Base-by-base conservation (phyloP, 495 filamentous ascomycete species). In the Aspergillus heteromorphus region DNA sequence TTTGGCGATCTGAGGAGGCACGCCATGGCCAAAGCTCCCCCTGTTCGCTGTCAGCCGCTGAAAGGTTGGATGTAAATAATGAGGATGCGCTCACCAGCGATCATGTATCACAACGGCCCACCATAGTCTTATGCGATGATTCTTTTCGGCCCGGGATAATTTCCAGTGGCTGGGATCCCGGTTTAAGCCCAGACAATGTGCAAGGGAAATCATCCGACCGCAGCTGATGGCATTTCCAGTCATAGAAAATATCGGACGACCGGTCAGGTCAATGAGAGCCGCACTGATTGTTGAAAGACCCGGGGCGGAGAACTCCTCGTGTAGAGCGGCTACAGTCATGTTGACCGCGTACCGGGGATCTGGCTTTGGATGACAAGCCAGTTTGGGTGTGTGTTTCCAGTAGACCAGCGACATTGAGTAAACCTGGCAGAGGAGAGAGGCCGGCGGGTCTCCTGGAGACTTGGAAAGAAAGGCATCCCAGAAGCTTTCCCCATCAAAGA, bases 61-160 rank as follows among this genome's bases (percentile, higher is more conserved):
- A 53, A 17, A 45, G 19, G 14, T n/a, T 4, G 11, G 9, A 29
- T 4, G 1, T 16, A 20, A 27, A 20, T 45, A 19, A 5, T 11
- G 27, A 11, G 5, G 23, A 38, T 14, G 25, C 38, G 30, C 65
- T 62, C 63, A 76, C 74, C 78, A 81, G 31, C 74, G 72, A 66
- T 81, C 78, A 54, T 81, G 76, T 25, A 81, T 79, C 0, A 81
- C 69, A 19, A 81, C 70, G 11, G 73, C 75, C 78, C 78, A 81
- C 78, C 78, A 81, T 11, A 79, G 61, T 16, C 73, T 73, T 14
- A 75, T 68, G 6, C 78, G 67, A 21, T 76, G 66, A 41, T 76
- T 65, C 54, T 79, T 79, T 36, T 81, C 76, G 30, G 60, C 50
- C 11, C 64, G 66, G 6, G 74, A 73, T n/a, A 79, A 65, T 48